phyloP scores from a whole-genome alignment of 176 grass and related monocot genomes.

The Echinochloa phyllopogon region DNA sequence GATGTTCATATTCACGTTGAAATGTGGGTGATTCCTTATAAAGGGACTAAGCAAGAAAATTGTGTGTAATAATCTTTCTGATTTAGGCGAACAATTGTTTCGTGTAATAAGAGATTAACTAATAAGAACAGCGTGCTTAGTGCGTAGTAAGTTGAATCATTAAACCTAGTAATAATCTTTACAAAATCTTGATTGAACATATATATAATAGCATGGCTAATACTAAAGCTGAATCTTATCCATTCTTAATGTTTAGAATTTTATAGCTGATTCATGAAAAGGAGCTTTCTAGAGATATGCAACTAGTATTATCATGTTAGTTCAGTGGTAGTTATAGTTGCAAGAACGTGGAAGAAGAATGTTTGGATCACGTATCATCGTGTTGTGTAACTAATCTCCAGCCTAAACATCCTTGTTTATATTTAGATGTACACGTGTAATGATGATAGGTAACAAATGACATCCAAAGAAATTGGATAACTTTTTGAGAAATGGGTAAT shows the following conservation, averaged over 20 bases:
- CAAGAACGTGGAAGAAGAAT: slow-evolving; percentile 22
- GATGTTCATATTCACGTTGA: background rate
- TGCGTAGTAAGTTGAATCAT: background rate
- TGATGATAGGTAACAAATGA: slow-evolving; percentile 12
- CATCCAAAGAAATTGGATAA: background rate
- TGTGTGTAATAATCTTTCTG: background rate
- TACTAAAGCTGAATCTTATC: background rate
- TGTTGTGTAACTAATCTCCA: slow-evolving; percentile 24
- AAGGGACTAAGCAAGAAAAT: background rate
- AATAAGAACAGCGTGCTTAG: background rate
- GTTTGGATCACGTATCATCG: slow-evolving; percentile 4
- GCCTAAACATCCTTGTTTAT: slow-evolving; percentile 21
- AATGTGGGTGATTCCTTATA: background rate
- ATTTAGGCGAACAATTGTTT: background rate
- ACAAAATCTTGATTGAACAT: background rate
- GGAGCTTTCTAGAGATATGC: background rate
- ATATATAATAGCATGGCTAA: background rate
- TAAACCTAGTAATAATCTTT: slow-evolving; percentile 8
- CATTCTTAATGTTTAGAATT: background rate
- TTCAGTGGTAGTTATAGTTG: slow-evolving; percentile 30
- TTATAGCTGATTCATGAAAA: slow-evolving; percentile 11
- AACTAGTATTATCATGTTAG: background rate
- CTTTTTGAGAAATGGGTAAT: background rate
- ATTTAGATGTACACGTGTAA: slow-evolving; percentile 30
- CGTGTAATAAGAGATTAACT: background rate